phyloP scores from a whole-genome alignment of 495 filamentous ascomycete species.

The Penicillium maclennaniae region DNA sequence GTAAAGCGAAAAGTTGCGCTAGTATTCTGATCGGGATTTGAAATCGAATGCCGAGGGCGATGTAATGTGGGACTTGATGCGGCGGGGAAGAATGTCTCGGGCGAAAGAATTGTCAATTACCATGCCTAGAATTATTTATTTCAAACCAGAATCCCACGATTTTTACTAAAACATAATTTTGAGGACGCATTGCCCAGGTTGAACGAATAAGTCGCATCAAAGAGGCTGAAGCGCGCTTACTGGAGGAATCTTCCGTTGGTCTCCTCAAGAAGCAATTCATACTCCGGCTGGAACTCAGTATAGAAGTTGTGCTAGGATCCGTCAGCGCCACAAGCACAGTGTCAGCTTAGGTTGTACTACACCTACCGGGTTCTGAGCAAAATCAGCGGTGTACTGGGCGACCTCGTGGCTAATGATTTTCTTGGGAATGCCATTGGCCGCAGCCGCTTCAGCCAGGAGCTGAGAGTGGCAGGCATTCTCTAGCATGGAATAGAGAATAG shows the following conservation, averaged over 20 bases:
- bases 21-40: too few species aligned
- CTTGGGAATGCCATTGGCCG: conserved; percentile 53
- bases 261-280: conserved; percentile 43
- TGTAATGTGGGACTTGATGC: too few species aligned
- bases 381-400: conserved; percentile 38
- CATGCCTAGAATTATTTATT: too few species aligned
- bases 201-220: background rate
- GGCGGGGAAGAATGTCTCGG: too few species aligned
- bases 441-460: conserved; percentile 60
- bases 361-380: conserved; percentile 40
- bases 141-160: too few species aligned
- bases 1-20: too few species aligned
- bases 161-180: background rate
- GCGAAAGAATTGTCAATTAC: too few species aligned
- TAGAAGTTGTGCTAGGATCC: conserved; percentile 39
- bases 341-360: background rate
- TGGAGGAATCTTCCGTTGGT: conserved; percentile 39
- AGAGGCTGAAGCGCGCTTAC: conserved; percentile 6
- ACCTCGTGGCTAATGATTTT: conserved; percentile 45
- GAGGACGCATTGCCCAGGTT: background rate
- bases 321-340: conserved; percentile 6
- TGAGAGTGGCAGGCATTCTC: conserved; percentile 66
- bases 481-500: conserved; percentile 63
- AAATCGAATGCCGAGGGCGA: too few species aligned
- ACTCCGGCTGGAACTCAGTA: conserved; percentile 46